phyloP scores from a whole-genome alignment of 2,329 filamentous ascomycete genomes.

The Cladophialophora psammophila region DNA sequence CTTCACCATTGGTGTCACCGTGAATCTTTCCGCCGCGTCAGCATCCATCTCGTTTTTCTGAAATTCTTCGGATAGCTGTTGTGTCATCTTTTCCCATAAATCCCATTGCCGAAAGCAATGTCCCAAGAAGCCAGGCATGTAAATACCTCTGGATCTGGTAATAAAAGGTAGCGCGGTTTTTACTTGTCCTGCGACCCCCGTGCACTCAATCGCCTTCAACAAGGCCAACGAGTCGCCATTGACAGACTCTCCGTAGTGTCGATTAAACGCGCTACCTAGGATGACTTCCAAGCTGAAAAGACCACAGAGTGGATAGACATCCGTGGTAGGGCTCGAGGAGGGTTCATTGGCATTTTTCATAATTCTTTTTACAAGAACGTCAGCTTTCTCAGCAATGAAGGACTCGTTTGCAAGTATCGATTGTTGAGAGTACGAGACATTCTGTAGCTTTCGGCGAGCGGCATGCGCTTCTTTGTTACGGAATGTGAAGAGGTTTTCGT shows the following conservation, averaged over 20 bases:
- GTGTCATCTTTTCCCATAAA: conserved; percentile 21
- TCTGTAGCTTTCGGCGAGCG: conserved; percentile 28
- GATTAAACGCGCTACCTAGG: conserved; percentile 22
- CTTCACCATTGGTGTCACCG: conserved; percentile 16
- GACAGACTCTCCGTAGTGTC: not conserved
- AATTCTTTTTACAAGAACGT: conserved; percentile 22
- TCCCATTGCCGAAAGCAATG: conserved; percentile 12
- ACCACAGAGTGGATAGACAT: conserved; percentile 19
- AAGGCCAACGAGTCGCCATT: conserved; percentile 14
- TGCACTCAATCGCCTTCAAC: conserved; percentile 10
- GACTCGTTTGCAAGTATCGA: conserved; percentile 23
- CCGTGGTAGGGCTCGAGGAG: conserved; percentile 6
- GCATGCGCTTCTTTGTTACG: conserved; percentile 18
- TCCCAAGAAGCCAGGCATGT: conserved; percentile 19
- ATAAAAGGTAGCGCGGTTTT: conserved; percentile 12
- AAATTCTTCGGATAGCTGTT: not conserved
- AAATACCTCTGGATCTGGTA: not conserved
- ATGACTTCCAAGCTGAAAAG: conserved; percentile 33
- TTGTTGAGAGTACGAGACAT: conserved; percentile 23
- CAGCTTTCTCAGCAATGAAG: conserved; percentile 21
- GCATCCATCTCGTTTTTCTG: not conserved
- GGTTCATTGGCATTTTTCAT: conserved; percentile 6
- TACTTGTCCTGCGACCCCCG: not conserved
- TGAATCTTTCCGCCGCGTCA: conserved; percentile 4
- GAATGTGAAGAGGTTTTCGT: conserved; percentile 17